phyloP scores from a whole-genome alignment of 2,329 filamentous ascomycete genomes.

The Xenoacremonium recifei region DNA sequence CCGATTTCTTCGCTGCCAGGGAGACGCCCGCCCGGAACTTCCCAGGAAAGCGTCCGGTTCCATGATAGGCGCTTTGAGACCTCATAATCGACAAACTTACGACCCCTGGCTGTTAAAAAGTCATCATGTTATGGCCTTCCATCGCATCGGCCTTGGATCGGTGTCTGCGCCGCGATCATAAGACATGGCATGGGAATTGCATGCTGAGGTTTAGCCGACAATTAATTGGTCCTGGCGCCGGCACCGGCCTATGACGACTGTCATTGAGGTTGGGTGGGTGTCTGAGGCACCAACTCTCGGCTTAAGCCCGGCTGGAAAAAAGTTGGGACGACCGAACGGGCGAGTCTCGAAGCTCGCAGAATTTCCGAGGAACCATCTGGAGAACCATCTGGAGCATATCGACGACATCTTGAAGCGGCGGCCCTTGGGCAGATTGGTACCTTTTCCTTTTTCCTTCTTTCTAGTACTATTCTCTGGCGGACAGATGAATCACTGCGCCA shows the following conservation, averaged over 20 bases:
- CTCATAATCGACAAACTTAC: too few species aligned
- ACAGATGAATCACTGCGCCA: conserved; percentile 28
- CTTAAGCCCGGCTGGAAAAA: conserved; percentile 29
- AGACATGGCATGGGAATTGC: too few species aligned
- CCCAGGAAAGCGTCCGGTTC: neutral
- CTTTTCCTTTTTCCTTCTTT: conserved; percentile 10
- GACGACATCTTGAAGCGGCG: conserved; percentile 11
- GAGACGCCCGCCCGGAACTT: neutral
- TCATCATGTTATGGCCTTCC: neutral
- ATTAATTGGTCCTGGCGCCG: conserved; percentile 9
- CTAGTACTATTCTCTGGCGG: too few species aligned
- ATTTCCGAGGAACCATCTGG: conserved; percentile 21
- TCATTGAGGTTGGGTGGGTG: too few species aligned
- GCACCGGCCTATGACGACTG: conserved; percentile 29
- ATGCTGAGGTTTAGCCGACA: conserved; percentile 14
- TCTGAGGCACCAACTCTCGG: conserved; percentile 25
- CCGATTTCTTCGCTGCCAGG: neutral
- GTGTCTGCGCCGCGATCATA: conserved; percentile 10
- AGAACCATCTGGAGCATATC: too few species aligned
- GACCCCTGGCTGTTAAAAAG: too few species aligned
- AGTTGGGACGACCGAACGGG: conserved; percentile 21
- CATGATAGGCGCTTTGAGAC: too few species aligned
- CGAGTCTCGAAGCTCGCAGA: conserved; percentile 26
- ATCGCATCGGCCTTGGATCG: conserved; percentile 13
- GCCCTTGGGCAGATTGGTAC: conserved; percentile 10